A percentile compares a stretch with the other conserved stretches of the same genome.
Evolutionary conservation across 1,284 basidiomycete genomes (phyloP).

Genomic region (Caloboletus firmus): DNA sequence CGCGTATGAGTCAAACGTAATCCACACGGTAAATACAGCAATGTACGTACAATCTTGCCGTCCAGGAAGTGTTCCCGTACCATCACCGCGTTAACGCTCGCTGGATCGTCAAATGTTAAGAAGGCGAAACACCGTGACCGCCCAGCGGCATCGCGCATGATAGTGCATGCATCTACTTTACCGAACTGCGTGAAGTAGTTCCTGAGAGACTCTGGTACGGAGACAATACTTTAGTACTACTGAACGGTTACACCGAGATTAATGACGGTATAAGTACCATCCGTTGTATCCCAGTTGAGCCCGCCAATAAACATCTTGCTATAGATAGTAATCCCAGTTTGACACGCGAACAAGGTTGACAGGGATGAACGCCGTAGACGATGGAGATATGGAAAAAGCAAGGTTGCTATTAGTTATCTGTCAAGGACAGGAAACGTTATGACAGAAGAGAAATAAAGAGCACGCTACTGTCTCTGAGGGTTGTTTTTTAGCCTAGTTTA

Average conservation of each 20-base stretch:
- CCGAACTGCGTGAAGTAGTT: slow-evolving; percentile 90
- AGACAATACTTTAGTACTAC: slow-evolving; percentile 42
- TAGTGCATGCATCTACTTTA: slow-evolving; percentile 88
- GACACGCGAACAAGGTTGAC: slow-evolving; percentile 28
- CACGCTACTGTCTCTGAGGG: slow-evolving; percentile 70
- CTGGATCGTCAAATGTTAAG: slow-evolving; percentile 85
- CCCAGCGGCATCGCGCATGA: slow-evolving; percentile 92
- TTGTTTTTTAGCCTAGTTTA: slow-evolving; percentile 67
- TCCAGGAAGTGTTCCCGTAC: slow-evolving; percentile 87
- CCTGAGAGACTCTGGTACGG: slow-evolving; percentile 68
- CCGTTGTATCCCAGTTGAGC: slow-evolving; percentile 96
- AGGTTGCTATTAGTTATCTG: slow-evolving; percentile 74
- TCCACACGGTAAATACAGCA: slow-evolving; percentile 27
- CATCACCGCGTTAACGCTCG: slow-evolving; percentile 89
- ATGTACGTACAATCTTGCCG: slow-evolving; percentile 81
- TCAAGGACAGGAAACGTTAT: slow-evolving; percentile 65
- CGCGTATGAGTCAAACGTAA: slow-evolving; percentile 25
- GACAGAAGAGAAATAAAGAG: slow-evolving; percentile 54
- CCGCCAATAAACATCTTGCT: slow-evolving; percentile 99
- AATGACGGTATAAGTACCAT: slow-evolving; percentile 63
- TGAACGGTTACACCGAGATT: slow-evolving; percentile 32
- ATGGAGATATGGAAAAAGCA: slow-evolving; percentile 35
- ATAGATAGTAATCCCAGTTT: slow-evolving; percentile 38
- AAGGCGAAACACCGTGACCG: slow-evolving; percentile 94
- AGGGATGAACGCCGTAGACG: slow-evolving; percentile 39